Percentiles rank a stretch among this genome's conserved stretches.
Evolutionary conservation across 1,139 yeast genomes (phyloP).

Genomic region (Lodderomyces oxycetoniae): DNA sequence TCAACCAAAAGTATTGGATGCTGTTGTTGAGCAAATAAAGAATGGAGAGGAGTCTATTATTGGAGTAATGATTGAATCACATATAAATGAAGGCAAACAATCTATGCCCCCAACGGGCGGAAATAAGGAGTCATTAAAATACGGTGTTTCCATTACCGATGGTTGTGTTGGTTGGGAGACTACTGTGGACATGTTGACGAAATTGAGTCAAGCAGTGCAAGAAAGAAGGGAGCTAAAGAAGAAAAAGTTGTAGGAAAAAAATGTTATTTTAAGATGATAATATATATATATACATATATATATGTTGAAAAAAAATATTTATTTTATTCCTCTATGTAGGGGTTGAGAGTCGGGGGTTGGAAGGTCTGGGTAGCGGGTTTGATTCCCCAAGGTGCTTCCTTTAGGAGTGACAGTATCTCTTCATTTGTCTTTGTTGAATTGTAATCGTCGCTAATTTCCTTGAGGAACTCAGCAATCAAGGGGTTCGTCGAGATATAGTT

Average conservation of each 20-base stretch:
- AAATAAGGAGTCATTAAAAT: conserved; percentile 68
- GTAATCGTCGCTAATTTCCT: conserved; percentile 12
- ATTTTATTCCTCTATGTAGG: neutral
- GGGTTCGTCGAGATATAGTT: conserved; percentile 35
- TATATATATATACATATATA: conserved; percentile 3
- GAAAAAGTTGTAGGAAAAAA: conserved; percentile 7
- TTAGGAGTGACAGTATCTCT: conserved; percentile 8
- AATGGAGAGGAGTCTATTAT: conserved; percentile 76
- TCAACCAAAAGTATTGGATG: conserved; percentile 88
- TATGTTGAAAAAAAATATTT: neutral
- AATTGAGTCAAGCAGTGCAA: conserved; percentile 74
- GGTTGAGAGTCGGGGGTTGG: neutral
- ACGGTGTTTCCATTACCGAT: conserved; percentile 94
- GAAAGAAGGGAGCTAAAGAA: conserved; percentile 53
- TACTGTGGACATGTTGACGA: conserved; percentile 67
- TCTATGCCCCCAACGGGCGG: conserved; percentile 65
- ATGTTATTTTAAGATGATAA: no score
- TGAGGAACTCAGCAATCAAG: conserved; percentile 19
- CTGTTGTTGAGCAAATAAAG: conserved; percentile 70
- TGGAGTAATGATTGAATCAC: conserved; percentile 96
- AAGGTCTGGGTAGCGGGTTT: neutral
- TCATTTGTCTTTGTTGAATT: conserved; percentile 12
- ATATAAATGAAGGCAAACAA: conserved; percentile 88
- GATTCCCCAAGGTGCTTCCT: conserved; percentile 9
- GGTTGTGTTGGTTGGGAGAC: conserved; percentile 91